Evolutionary conservation across 2,329 filamentous ascomycete species (phyloP).

Genomic region (Ophiostoma sp.): DNA sequence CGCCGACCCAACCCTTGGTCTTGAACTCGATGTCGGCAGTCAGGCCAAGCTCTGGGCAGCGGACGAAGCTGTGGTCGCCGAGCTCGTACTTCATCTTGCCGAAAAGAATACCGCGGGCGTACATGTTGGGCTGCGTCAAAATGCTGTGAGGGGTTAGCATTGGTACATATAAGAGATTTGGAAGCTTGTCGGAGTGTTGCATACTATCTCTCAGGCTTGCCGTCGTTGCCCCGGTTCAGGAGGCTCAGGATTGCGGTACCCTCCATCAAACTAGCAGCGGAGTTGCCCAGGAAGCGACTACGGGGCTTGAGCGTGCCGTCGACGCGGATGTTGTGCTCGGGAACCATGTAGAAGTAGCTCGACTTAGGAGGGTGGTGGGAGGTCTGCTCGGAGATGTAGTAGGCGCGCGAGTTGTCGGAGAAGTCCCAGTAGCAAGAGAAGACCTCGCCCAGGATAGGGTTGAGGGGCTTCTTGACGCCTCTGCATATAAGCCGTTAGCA

Average conservation of each 20-base stretch:
- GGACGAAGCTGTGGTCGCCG: slow-evolving; percentile 90
- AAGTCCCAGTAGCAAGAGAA: slow-evolving; percentile 97
- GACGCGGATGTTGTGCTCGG: slow-evolving; percentile 89
- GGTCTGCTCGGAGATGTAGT: slow-evolving; percentile 97
- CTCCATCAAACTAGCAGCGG: slow-evolving; percentile 97
- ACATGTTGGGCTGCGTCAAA: slow-evolving; percentile 98
- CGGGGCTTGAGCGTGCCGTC: slow-evolving; percentile 93
- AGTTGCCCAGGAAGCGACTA: slow-evolving; percentile 95
- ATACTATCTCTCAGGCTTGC: slow-evolving; percentile 82
- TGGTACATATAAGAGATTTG: not conserved
- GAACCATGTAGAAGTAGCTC: slow-evolving; percentile 98
- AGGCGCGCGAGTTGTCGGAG: slow-evolving; percentile 77
- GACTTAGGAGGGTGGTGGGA: slow-evolving; percentile 98
- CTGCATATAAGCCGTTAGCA: slow-evolving; percentile 46
- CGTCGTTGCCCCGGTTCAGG: slow-evolving; percentile 70
- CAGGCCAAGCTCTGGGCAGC: slow-evolving; percentile 84
- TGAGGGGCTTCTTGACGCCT: slow-evolving; percentile 96
- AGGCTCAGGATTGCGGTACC: slow-evolving; percentile 85
- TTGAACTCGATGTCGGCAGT: slow-evolving; percentile 96
- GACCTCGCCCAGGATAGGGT: slow-evolving; percentile 91
- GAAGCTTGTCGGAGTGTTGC: slow-evolving; percentile 38
- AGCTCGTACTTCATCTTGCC: slow-evolving; percentile 99
- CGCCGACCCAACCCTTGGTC: slow-evolving; percentile 95
- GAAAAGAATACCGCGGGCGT: slow-evolving; percentile 92
- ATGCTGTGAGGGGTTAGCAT: slow-evolving; percentile 56